These are phyloP conservation scores for Lepidium campestre DNA, from an alignment of 441 rosid species.

Conservation along the genomic window DNA sequence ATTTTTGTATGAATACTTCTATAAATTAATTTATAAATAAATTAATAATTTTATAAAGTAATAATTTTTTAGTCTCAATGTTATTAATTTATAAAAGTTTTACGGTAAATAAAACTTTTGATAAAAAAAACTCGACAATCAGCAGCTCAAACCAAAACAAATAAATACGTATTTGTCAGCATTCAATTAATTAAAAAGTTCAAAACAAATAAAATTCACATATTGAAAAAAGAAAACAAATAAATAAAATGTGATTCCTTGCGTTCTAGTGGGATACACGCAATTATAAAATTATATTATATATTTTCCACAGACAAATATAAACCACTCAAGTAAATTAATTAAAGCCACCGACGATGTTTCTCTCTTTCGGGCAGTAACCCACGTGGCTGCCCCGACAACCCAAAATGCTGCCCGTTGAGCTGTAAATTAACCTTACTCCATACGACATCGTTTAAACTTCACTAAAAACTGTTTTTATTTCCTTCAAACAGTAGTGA, in stretches of 20 bases:
- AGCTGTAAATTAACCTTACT: conserved; percentile 39
- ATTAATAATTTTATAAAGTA: no score
- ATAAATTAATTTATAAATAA: no score
- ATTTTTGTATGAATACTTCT: no score
- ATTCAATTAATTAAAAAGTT: not conserved
- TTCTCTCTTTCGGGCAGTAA: conserved; percentile 4
- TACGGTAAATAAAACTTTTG: no score
- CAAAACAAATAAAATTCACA: conserved; percentile 6
- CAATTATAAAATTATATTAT: conserved; percentile 10
- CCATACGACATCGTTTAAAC: not conserved
- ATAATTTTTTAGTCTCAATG: no score
- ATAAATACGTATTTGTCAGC: no score
- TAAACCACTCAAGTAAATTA: conserved; percentile 24
- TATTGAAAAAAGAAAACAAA: not conserved
- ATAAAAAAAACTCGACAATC: no score
- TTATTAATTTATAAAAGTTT: no score
- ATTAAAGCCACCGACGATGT: conserved; percentile 27
- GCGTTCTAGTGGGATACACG: conserved; percentile 6
- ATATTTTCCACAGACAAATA: conserved; percentile 7
- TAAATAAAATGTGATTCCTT: conserved; percentile 21
- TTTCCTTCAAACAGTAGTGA: conserved; percentile 28
- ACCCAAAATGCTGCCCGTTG: conserved; percentile 45
- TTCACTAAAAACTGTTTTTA: not conserved
- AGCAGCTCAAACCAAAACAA: no score
- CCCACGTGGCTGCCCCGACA: conserved; percentile 32